These are phyloP conservation scores for Petunia hybrid DNA, from an alignment of 305 asterid species.

Conservation along the genomic window DNA sequence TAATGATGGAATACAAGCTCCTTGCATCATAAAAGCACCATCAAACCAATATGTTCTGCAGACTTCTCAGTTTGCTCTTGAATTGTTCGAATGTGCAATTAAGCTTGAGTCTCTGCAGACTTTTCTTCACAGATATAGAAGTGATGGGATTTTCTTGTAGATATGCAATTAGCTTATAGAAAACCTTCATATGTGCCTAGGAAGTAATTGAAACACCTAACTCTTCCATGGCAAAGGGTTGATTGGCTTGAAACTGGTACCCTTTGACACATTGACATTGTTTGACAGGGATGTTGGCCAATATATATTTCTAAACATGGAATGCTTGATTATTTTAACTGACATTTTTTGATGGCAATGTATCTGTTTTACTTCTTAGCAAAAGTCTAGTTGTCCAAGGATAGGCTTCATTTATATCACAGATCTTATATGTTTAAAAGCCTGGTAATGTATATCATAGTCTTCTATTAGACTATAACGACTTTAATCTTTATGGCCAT, in stretches of 20 bases:
- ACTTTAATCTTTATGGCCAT: background rate
- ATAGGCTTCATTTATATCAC: background rate
- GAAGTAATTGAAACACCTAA: background rate
- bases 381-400: background rate
- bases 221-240: constrained; percentile 2
- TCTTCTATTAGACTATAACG: background rate
- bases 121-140: background rate
- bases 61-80: background rate
- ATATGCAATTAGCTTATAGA: background rate
- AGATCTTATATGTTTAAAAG: background rate
- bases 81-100: background rate
- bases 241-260: background rate
- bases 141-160: constrained; percentile 12
- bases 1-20: background rate
- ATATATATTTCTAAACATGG: background rate
- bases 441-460: background rate
- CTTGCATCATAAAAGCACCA: constrained; percentile 16
- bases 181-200: background rate
- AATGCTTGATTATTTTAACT: background rate
- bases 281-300: background rate
- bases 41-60: constrained; percentile 12
- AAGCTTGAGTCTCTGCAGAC: background rate
- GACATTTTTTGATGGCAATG: background rate
- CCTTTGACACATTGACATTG: constrained; percentile 4
- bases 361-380: background rate